A percentile compares a stretch with the other conserved stretches of the same genome.
Evolutionary conservation across 805 yeast genomes (phyloP).

Genomic region (Torulaspora delbrueckii): DNA sequence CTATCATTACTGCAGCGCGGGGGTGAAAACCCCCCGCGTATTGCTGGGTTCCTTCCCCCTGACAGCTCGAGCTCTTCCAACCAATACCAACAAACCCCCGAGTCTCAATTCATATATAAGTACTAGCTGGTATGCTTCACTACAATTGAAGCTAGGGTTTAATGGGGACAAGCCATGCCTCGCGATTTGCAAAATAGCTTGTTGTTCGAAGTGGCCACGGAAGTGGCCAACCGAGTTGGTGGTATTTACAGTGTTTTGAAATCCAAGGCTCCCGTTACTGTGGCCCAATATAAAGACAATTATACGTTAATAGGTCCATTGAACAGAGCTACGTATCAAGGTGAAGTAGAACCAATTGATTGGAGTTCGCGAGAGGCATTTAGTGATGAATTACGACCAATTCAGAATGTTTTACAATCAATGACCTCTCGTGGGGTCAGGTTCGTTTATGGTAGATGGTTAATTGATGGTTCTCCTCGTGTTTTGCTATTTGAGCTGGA

Average conservation of each 20-base stretch:
- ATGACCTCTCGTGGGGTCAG: slow-evolving; percentile 80
- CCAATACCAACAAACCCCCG: neutral
- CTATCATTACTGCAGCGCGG: neutral
- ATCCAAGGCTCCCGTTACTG: slow-evolving; percentile 94
- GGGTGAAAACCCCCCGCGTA: neutral
- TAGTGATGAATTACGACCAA: slow-evolving; percentile 26
- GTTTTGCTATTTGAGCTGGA: slow-evolving; percentile 83
- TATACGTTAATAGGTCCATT: slow-evolving; percentile 86
- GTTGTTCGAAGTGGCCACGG: slow-evolving; percentile 92
- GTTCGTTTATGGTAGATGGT: slow-evolving; percentile 91
- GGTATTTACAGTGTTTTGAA: slow-evolving; percentile 96
- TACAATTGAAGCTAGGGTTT: neutral
- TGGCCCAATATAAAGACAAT: slow-evolving; percentile 83
- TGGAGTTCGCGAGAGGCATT: slow-evolving; percentile 44
- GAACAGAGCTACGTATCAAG: slow-evolving; percentile 65
- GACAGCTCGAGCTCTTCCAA: neutral
- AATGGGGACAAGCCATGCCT: slow-evolving; percentile 41
- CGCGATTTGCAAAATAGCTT: slow-evolving; percentile 86
- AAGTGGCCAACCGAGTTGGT: slow-evolving; percentile 95
- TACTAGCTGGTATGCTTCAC: neutral
- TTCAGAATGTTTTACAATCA: slow-evolving; percentile 52
- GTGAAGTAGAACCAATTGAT: slow-evolving; percentile 74
- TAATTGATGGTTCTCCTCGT: slow-evolving; percentile 95
- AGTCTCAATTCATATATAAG: neutral
- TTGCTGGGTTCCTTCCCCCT: neutral